phyloP scores from a whole-genome alignment of 2,329 filamentous ascomycete genomes.

The Colletotrichum kahawae region DNA sequence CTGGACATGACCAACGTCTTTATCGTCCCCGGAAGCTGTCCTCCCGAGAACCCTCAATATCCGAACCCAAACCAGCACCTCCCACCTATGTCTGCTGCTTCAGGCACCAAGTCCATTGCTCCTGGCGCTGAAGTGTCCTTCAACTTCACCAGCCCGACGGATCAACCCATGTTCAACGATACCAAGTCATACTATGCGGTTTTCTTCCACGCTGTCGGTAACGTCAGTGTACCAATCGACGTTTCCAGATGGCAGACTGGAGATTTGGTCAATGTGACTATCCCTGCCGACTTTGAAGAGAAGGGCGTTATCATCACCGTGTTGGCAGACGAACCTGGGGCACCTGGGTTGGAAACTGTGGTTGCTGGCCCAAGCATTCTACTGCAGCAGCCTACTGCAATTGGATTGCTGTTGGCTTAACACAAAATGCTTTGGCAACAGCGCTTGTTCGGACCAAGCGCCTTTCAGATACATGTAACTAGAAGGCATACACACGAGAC shows the following conservation, averaged over 20 bases:
- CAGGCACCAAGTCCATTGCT: background rate
- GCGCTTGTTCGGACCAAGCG: background rate
- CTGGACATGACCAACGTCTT: background rate
- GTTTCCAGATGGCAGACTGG: background rate
- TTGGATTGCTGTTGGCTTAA: background rate
- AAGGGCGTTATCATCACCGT: background rate
- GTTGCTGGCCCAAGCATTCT: background rate
- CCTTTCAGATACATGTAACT: background rate
- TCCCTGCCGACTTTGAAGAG: background rate
- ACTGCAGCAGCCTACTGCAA: background rate
- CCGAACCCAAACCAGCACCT: background rate
- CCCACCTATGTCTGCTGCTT: background rate
- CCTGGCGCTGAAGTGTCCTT: background rate
- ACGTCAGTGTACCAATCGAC: background rate
- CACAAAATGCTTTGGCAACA: background rate
- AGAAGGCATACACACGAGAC: rapidly evolving
- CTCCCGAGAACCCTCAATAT: background rate
- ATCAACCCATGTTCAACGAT: background rate
- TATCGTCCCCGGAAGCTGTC: background rate
- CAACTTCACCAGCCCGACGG: background rate
- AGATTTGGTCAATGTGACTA: background rate
- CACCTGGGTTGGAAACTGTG: background rate
- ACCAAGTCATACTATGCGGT: background rate
- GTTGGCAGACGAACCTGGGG: background rate
- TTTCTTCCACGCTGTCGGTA: background rate